Conservation (phyloP, 495 filamentous ascomycete genomes). For the Xylaria curta region DNA sequence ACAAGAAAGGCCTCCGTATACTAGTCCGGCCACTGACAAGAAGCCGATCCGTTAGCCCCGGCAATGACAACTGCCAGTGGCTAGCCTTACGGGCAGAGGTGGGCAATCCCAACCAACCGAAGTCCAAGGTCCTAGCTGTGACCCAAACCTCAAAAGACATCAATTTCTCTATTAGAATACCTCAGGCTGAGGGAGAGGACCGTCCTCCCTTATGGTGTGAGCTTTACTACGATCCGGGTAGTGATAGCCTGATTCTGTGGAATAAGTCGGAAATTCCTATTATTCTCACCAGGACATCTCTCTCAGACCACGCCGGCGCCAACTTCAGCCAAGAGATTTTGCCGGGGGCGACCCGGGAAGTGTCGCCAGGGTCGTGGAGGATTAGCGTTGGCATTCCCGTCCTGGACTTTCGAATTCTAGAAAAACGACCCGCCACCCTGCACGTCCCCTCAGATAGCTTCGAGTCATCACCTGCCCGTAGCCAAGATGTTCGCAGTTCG, state of each 20-base stretch:
- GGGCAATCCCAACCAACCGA: conserved; percentile 46
- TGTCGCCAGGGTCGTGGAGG: conserved; percentile 56
- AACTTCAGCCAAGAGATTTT: conserved; percentile 47
- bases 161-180: conserved; percentile 57
- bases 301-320: conserved; percentile 32
- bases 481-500: conserved; percentile 42
- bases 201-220: conserved; percentile 54
- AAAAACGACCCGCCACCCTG: conserved; percentile 48
- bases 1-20: conserved; percentile 52
- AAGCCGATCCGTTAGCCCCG: conserved; percentile 55
- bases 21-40: conserved; percentile 54
- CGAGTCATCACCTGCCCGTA: conserved; percentile 36
- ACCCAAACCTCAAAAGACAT: conserved; percentile 56
- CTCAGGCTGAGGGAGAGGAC: conserved; percentile 44
- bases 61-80: conserved; percentile 52
- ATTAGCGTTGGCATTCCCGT: conserved; percentile 53
- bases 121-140: conserved; percentile 55
- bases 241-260: conserved; percentile 55
- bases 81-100: conserved; percentile 53
- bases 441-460: conserved; percentile 34
- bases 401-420: conserved; percentile 57
- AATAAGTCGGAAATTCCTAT: conserved; percentile 55
- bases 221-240: conserved; percentile 57
- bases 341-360: conserved; percentile 46
- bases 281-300: conserved; percentile 45